Base-by-base conservation (phyloP, 225 moss, liverwort and hornwort species). In the Physcomitrellopsis africana region DNA sequence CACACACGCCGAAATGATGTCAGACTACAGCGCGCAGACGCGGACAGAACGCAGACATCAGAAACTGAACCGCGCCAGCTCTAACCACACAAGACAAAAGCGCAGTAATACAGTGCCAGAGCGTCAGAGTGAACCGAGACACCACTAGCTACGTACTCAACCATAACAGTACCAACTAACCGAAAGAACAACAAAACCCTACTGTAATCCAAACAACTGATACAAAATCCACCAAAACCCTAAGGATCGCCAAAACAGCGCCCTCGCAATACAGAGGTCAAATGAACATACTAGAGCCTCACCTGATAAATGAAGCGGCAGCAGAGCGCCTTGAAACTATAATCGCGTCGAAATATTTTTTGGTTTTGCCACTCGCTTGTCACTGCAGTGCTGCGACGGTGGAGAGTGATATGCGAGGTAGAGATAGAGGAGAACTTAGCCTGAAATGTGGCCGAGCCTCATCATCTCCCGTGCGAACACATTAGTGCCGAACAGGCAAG, bases 401-500 rank as follows among this genome's bases (percentile, higher is more conserved):
- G 47, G 45, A 45, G 32, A 23, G 44, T 57, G 45, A 69, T 56
- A 22, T 45, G 45, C 46, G 46, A 6, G 59, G 45, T 58, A 43
- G 44, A 15, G 29, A 67, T 47, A 67, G 75, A 75, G 58, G 75
- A 75, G 67, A 57, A 59, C 76, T 68, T 69, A 51, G 69, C 77
- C 76, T 48, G 71, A 10, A 65, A 44, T 46, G 45, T 19, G 75
- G 67, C 75, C 57, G 48, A 59, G 76, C 66, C 72, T 76, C 81
- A 72, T 81, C 77, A 77, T 77, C 72, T 53, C 73, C 72, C 68
- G 68, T 47, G 53, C 53, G 72, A 77, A 77, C 61, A 68, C 77
- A 77, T 81, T 76, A 81, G 77, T 73, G 73, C 60, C 60, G 61
- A 69, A 76, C 76, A 76, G 76, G 76, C 76, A 61, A 68, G 76